A percentile compares a stretch with the other conserved stretches of the same genome.
These are phyloP conservation scores for Suhomyces maxii DNA, from an alignment of 1,139 yeast species.

Conservation along the genomic window DNA sequence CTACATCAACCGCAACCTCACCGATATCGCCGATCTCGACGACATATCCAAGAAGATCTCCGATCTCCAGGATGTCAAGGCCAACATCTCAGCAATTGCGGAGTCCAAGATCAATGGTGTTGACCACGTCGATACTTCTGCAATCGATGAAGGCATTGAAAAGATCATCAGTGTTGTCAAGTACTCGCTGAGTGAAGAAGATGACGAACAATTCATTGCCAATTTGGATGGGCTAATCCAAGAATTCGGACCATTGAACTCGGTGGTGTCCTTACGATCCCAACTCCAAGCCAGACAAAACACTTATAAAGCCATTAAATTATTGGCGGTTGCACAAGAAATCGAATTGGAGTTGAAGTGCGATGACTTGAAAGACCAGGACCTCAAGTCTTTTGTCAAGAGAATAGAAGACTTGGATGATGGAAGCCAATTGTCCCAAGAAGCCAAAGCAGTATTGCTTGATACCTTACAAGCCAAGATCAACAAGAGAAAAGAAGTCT, in stretches of 20 bases:
- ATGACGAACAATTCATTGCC: conserved; percentile 6
- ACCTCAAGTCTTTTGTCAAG: not conserved
- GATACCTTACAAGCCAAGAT: conserved; percentile 2
- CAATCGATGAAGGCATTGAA: not conserved
- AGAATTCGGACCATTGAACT: conserved; percentile 16
- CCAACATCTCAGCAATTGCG: conserved; percentile 15
- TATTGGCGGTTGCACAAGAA: conserved; percentile 8
- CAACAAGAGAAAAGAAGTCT: not conserved
- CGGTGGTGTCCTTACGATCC: conserved; percentile 14
- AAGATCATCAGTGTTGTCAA: conserved; percentile 7
- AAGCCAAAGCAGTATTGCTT: not conserved
- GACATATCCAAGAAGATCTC: conserved; percentile 21
- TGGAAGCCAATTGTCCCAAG: not conserved
- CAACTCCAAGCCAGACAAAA: conserved; percentile 4
- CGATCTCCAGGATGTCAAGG: conserved; percentile 19
- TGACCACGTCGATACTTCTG: not conserved
- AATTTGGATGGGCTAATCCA: conserved; percentile 10
- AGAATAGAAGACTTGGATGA: conserved; percentile 6
- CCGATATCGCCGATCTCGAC: conserved; percentile 29
- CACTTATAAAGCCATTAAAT: conserved; percentile 1
- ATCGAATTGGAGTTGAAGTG: conserved; percentile 5
- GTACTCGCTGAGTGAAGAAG: conserved; percentile 3
- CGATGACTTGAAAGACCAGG: not conserved
- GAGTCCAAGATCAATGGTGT: conserved; percentile 7
- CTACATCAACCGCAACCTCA: conserved; percentile 29